Evolutionary conservation across 768 basidiomycete genomes (phyloP).

Genomic region (Leccinum pellstonianum): DNA sequence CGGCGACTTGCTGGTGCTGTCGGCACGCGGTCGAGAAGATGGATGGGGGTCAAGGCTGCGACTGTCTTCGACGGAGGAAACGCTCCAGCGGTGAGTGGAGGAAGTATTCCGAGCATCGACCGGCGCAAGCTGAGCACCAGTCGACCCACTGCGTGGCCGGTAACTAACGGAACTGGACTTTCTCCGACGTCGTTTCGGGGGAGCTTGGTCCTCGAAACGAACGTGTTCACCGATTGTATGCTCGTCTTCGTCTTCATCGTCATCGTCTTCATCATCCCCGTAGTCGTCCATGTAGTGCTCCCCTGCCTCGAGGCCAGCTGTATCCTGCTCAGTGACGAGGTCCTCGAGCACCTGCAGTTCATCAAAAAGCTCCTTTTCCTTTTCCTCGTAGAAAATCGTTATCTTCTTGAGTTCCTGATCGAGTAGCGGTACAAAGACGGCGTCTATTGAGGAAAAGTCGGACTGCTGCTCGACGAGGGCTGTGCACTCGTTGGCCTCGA

Average conservation of each 20-base stretch:
- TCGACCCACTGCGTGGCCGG: constrained; percentile 26
- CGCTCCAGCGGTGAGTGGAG: constrained; percentile 35
- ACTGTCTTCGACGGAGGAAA: constrained; percentile 45
- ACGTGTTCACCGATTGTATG: constrained; percentile 26
- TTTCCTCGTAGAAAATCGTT: neutral
- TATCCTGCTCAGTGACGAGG: neutral
- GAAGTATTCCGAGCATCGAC: constrained; percentile 10
- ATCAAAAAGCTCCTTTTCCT: neutral
- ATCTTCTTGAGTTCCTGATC: neutral
- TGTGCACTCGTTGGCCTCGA: neutral
- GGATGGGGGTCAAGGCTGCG: constrained; percentile 26
- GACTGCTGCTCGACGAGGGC: too few relatives aligned
- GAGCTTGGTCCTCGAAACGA: constrained; percentile 27
- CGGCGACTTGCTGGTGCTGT: too few relatives aligned
- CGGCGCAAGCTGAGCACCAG: neutral
- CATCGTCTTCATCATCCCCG: constrained; percentile 50
- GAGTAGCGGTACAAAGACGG: neutral
- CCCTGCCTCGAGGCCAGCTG: neutral
- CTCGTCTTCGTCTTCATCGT: constrained; percentile 51
- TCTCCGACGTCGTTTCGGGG: constrained; percentile 36
- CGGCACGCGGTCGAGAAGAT: too few relatives aligned
- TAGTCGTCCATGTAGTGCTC: constrained; percentile 33
- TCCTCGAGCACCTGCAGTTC: neutral
- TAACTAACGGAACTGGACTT: constrained; percentile 32
- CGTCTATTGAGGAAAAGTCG: neutral